A percentile compares a stretch with the other conserved stretches of the same genome.
Conservation (phyloP, 768 basidiomycete species). For the Daedaleopsis sinensis region DNA sequence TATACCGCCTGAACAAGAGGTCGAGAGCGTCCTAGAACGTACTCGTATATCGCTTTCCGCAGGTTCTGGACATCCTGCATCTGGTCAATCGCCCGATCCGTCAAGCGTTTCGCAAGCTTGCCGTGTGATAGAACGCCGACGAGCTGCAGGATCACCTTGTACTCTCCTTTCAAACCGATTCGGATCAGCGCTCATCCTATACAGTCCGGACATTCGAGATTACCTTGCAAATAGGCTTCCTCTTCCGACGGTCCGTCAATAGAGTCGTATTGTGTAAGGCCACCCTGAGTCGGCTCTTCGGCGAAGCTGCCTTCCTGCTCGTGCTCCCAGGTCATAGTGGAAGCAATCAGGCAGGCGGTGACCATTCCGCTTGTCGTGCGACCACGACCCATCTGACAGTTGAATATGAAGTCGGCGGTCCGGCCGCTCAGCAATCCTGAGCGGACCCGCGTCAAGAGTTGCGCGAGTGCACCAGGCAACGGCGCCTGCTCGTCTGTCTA, state of each 20-base stretch:
- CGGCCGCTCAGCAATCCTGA: slow-evolving; percentile 46
- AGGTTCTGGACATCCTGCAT: slow-evolving; percentile 98
- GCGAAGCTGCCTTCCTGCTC: slow-evolving; percentile 38
- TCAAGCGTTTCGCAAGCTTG: slow-evolving; percentile 88
- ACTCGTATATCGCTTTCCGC: slow-evolving; percentile 95
- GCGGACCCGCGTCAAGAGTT: slow-evolving; percentile 76
- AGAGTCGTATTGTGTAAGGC: slow-evolving; percentile 56
- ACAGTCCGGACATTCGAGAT: not conserved
- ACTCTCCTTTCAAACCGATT: slow-evolving; percentile 68
- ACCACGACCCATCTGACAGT: slow-evolving; percentile 95
- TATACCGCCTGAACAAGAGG: not conserved
- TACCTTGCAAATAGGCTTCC: slow-evolving; percentile 86
- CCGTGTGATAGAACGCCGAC: slow-evolving; percentile 91
- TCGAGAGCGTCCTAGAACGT: slow-evolving; percentile 33
- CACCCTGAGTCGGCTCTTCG: slow-evolving; percentile 39
- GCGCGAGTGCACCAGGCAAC: slow-evolving; percentile 81
- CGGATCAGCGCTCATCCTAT: not conserved
- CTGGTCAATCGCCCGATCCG: slow-evolving; percentile 86
- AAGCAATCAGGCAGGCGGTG: slow-evolving; percentile 84
- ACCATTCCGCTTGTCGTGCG: slow-evolving; percentile 98
- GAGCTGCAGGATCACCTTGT: slow-evolving; percentile 94
- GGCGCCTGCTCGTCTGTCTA: slow-evolving; percentile 98
- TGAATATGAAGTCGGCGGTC: slow-evolving; percentile 85
- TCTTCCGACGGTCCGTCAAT: slow-evolving; percentile 88
- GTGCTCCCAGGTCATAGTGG: slow-evolving; percentile 58